Percentiles rank a stretch among this genome's conserved stretches.
Evolutionary conservation across 2,329 filamentous ascomycete genomes (phyloP).

Genomic region (Blastomyces parvus): DNA sequence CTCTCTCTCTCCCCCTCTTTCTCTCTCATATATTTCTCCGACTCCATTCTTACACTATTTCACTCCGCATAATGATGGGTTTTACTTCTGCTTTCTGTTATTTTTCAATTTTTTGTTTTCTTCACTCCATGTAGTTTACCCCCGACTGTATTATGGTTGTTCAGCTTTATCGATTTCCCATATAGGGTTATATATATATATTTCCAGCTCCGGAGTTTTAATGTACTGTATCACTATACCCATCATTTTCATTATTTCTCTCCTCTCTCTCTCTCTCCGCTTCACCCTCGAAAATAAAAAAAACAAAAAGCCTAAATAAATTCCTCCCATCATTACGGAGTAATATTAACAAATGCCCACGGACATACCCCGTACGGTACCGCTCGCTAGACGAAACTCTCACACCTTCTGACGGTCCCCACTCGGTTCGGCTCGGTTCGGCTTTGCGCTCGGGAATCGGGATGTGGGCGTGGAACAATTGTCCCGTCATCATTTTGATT

Average conservation of each 20-base stretch:
- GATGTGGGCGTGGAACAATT: neutral
- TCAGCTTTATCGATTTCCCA: neutral
- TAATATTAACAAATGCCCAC: too few species aligned
- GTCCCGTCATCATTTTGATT: too few species aligned
- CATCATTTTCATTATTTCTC: neutral
- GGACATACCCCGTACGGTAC: too few species aligned
- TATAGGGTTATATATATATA: too few species aligned
- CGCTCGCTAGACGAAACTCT: too few species aligned
- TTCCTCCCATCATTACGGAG: too few species aligned
- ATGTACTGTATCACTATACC: too few species aligned
- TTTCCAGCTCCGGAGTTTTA: too few species aligned
- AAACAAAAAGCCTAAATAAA: too few species aligned
- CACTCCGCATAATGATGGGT: neutral
- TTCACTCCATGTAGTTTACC: neutral
- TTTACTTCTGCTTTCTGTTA: neutral
- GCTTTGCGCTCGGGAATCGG: slow-evolving; percentile 1
- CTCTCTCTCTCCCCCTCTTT: neutral
- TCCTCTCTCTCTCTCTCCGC: neutral
- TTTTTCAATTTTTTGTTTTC: neutral
- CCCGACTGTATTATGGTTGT: neutral
- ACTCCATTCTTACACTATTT: neutral
- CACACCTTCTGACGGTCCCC: neutral
- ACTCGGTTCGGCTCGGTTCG: slow-evolving; percentile 3
- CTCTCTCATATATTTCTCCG: neutral
- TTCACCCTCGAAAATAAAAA: neutral